phyloP scores from a whole-genome alignment of 1,139 yeast species.

The Kodamaea sp. region DNA sequence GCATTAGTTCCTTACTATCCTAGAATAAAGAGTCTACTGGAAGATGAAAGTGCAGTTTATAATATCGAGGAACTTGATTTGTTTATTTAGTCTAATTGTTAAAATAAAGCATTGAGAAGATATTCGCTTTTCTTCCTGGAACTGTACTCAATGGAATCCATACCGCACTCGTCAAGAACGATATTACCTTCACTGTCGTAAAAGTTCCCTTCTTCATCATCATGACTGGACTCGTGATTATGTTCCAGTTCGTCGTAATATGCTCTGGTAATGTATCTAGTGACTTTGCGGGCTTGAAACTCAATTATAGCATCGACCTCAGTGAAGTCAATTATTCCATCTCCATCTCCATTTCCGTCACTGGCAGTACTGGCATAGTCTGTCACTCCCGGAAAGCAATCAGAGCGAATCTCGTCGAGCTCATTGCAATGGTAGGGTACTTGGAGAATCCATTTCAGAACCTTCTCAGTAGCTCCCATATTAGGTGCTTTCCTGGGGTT shows the following conservation, averaged over 20 bases:
- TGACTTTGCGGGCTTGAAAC: conserved; percentile 52
- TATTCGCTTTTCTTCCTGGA: conserved; percentile 2
- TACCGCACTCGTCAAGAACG: conserved; percentile 8
- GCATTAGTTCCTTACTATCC: conserved; percentile 87
- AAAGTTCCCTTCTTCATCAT: conserved; percentile 3
- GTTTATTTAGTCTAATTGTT: conserved; percentile 16
- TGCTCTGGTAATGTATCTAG: conserved; percentile 41
- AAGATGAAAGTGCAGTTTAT: conserved; percentile 18
- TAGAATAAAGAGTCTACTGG: conserved; percentile 38
- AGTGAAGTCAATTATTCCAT: conserved; percentile 21
- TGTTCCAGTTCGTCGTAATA: conserved; percentile 44
- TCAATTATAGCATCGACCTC: conserved; percentile 47
- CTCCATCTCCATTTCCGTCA: conserved; percentile 13
- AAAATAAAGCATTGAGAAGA: conserved; percentile 4
- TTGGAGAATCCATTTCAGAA: conserved; percentile 57
- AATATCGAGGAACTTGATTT: conserved; percentile 42
- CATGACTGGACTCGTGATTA: too few species aligned
- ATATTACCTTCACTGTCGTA: conserved; percentile 6
- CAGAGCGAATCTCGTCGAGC: conserved; percentile 22
- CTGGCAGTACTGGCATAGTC: conserved; percentile 24
- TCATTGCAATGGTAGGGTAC: conserved; percentile 45
- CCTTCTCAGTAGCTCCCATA: conserved; percentile 65
- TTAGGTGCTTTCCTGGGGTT: conserved; percentile 59
- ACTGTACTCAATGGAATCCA: neutral
- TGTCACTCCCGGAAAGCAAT: conserved; percentile 50